phyloP scores from a whole-genome alignment of 2,329 filamentous ascomycete species.

The Biscogniauxia marginata region DNA sequence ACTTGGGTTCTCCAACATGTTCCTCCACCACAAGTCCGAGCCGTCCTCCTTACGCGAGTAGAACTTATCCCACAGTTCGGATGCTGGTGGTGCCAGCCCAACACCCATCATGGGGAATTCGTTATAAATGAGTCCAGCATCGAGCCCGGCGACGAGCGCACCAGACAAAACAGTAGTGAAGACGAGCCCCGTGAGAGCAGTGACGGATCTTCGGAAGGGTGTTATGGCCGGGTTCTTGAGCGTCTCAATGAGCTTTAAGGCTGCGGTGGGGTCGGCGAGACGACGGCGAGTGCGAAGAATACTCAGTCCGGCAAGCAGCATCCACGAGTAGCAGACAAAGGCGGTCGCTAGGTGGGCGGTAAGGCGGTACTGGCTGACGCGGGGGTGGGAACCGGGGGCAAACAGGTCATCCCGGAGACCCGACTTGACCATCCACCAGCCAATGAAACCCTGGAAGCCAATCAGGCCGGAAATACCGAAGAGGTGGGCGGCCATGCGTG shows the following conservation, averaged over 20 bases:
- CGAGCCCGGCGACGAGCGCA: conserved; percentile 87
- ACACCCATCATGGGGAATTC: conserved; percentile 95
- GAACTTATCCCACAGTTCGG: conserved; percentile 81
- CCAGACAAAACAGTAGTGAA: conserved; percentile 93
- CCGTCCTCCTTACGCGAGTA: conserved; percentile 78
- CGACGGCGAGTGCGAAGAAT: conserved; percentile 77
- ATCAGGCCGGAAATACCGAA: conserved; percentile 84
- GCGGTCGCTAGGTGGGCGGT: conserved; percentile 87
- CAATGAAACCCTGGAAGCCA: conserved; percentile 90
- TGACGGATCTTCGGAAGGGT: conserved; percentile 70
- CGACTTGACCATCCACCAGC: conserved; percentile 99
- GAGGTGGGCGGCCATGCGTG: conserved; percentile 73
- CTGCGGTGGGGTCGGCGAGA: conserved; percentile 63
- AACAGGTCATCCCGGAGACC: conserved; percentile 96
- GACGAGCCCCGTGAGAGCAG: conserved; percentile 70
- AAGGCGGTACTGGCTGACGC: conserved; percentile 92
- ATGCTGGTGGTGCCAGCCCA: conserved; percentile 75
- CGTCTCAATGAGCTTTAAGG: conserved; percentile 57
- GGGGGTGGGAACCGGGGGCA: conserved; percentile 82
- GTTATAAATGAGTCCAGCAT: conserved; percentile 97
- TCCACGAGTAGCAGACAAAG: conserved; percentile 89
- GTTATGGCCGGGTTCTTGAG: conserved; percentile 68
- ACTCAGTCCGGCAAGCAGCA: conserved; percentile 85
- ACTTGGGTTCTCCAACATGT: conserved; percentile 95
- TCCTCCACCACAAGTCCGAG: conserved; percentile 92